phyloP scores from a whole-genome alignment of 1,139 yeast genomes.

The Arxiozyma telluris region DNA sequence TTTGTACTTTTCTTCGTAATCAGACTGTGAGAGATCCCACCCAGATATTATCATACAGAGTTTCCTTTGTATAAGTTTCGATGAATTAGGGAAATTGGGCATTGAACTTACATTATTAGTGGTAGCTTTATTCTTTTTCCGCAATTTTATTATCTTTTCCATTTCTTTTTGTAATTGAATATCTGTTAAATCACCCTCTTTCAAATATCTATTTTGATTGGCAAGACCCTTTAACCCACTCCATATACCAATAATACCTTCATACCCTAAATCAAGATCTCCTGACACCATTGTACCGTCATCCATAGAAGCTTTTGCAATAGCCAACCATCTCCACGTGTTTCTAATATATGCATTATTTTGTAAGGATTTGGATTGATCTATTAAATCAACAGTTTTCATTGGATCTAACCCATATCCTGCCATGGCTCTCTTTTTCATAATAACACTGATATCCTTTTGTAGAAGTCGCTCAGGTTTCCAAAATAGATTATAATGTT shows the following conservation, averaged over 20 bases:
- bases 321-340: slow-evolving; percentile 85
- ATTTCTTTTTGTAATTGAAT: slow-evolving; percentile 40
- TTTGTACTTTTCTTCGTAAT: slow-evolving; percentile 61
- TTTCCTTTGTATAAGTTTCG: slow-evolving; percentile 55
- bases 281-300: slow-evolving; percentile 63
- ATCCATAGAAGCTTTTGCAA: slow-evolving; percentile 58
- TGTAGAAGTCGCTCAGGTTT: slow-evolving; percentile 35
- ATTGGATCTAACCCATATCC: slow-evolving; percentile 73
- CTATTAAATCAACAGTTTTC: slow-evolving; percentile 53
- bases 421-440: slow-evolving; percentile 56
- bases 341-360: slow-evolving; percentile 54
- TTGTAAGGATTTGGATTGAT: slow-evolving; percentile 42
- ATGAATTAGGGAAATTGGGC: slow-evolving; percentile 26
- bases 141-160: slow-evolving; percentile 31
- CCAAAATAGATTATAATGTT: slow-evolving; percentile 22
- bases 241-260: slow-evolving; percentile 90
- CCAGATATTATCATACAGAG: slow-evolving; percentile 81
- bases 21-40: slow-evolving; percentile 76
- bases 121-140: slow-evolving; percentile 22
- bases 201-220: slow-evolving; percentile 43
- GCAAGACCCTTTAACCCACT: slow-evolving; percentile 60
- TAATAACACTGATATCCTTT: slow-evolving; percentile 58
- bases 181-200: slow-evolving; percentile 34
- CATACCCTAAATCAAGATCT: slow-evolving; percentile 68
- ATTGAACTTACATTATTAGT: slow-evolving; percentile 18